These are phyloP conservation scores for Zymoseptoria pseudotritici DNA, from an alignment of 2,329 filamentous ascomycete genomes.

Conservation along the genomic window DNA sequence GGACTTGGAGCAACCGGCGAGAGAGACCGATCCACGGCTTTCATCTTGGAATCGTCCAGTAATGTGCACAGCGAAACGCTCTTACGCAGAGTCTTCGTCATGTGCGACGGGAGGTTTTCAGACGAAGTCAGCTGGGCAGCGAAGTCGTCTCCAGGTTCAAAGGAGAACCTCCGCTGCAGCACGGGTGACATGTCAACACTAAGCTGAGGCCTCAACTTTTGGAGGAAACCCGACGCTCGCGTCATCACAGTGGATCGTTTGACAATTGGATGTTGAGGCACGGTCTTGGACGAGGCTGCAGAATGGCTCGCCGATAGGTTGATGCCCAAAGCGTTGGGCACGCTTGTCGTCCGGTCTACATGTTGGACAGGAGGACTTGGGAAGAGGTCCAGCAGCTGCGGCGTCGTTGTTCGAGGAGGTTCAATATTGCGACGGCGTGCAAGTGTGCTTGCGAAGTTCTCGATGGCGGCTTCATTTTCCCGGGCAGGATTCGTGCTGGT, in stretches of 20 bases:
- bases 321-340: constrained; percentile 2
- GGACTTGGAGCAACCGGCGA: constrained; percentile 21
- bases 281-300: background rate
- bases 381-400: constrained; percentile 30
- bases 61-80: constrained; percentile 20
- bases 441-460: constrained; percentile 29
- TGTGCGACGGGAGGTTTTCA: constrained; percentile 5
- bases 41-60: background rate
- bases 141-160: constrained; percentile 37
- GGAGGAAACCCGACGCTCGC: constrained; percentile 26
- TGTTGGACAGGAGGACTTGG: background rate
- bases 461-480: constrained; percentile 22
- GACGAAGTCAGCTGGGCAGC: constrained; percentile 7
- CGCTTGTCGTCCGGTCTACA: background rate
- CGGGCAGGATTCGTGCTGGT: constrained; percentile 23
- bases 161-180: constrained; percentile 34
- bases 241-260: constrained; percentile 20
- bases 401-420: constrained; percentile 15
- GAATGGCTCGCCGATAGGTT: background rate
- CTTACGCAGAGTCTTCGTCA: constrained; percentile 18
- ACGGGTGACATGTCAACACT: constrained; percentile 12
- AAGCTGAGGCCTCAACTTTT: constrained; percentile 22
- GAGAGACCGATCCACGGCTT: constrained; percentile 1
- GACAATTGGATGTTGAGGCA: background rate
- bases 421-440: constrained; percentile 32